Percentiles rank a stretch among this genome's conserved stretches.
Conservation (phyloP, 2,329 filamentous ascomycete genomes). For the Fulvia fulva region DNA sequence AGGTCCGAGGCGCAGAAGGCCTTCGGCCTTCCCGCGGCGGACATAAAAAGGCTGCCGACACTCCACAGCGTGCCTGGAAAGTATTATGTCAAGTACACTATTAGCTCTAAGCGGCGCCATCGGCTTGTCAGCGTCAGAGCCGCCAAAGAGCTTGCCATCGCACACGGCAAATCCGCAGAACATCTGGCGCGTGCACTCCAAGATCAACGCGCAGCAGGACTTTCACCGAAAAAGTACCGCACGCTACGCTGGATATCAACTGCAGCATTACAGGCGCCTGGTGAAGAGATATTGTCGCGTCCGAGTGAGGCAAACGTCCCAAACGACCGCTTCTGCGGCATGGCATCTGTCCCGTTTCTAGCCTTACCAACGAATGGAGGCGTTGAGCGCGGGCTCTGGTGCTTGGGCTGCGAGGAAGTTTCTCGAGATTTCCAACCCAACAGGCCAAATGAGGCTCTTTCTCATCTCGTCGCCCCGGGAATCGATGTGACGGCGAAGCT, state of each 20-base stretch:
- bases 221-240: neutral
- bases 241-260: neutral
- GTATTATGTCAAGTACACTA: neutral
- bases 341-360: conserved; percentile 6
- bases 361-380: neutral
- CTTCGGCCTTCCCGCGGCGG: conserved; percentile 3
- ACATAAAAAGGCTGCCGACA: conserved; percentile 1
- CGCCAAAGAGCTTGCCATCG: conserved; percentile 1
- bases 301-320: neutral
- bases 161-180: neutral
- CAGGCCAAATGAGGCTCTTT: neutral
- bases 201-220: neutral
- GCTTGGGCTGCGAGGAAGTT: neutral
- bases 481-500: neutral
- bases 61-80: conserved; percentile 4
- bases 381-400: neutral
- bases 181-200: neutral
- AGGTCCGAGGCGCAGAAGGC: neutral
- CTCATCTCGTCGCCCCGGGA: neutral
- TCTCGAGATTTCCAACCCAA: neutral
- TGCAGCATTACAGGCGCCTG: neutral
- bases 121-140: neutral
- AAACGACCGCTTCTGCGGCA: conserved; percentile 5
- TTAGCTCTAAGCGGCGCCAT: neutral
- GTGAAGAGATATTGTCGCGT: neutral